phyloP scores from a whole-genome alignment of 768 basidiomycete species.

The Crepidotus variabilis region DNA sequence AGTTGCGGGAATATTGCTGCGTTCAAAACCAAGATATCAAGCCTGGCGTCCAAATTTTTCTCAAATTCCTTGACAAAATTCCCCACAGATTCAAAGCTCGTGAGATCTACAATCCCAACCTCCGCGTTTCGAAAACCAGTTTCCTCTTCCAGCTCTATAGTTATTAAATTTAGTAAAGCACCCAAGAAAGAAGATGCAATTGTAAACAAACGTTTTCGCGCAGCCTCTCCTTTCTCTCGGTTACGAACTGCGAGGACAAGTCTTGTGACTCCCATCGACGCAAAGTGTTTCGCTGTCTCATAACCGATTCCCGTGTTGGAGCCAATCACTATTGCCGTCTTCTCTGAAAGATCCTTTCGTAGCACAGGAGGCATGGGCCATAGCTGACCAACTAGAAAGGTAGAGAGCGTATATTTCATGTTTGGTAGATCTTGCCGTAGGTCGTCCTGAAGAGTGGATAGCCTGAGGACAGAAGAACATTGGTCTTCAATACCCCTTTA shows the following conservation, averaged over 20 bases:
- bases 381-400: background rate
- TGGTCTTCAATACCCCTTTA: no score
- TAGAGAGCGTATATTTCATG: constrained; percentile 1
- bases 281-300: background rate
- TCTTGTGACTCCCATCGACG: background rate
- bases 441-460: no score
- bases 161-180: background rate
- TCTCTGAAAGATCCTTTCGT: background rate
- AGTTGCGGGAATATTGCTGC: background rate
- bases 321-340: background rate
- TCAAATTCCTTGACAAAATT: background rate
- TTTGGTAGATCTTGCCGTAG: no score
- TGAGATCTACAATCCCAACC: background rate
- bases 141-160: background rate
- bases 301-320: background rate
- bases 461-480: no score
- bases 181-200: background rate
- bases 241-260: background rate
- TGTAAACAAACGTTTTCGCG: background rate
- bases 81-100: background rate
- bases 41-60: background rate
- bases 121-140: background rate
- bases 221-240: background rate
- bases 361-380: background rate
- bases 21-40: background rate